A percentile compares a stretch with the other conserved stretches of the same genome.
Conservation (phyloP, 176 grass and related monocot species). For the Zoysia pacifica region DNA sequence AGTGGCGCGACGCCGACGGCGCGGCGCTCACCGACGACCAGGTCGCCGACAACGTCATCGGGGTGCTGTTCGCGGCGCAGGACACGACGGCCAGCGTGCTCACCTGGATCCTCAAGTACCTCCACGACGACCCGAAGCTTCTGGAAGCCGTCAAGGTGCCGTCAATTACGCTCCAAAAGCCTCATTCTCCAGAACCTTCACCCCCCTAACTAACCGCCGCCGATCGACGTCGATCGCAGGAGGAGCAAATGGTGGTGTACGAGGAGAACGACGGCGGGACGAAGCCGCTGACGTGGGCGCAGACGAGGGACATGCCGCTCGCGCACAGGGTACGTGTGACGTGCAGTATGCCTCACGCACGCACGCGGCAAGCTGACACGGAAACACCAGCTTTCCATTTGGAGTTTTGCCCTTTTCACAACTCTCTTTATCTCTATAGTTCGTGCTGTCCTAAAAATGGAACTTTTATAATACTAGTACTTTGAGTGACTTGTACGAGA, state of each 20-base stretch:
- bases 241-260: conserved; percentile 46
- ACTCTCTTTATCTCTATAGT: not conserved
- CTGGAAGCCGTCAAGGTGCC: conserved; percentile 59
- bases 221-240: conserved; percentile 38
- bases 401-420: not conserved
- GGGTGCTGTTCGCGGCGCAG: conserved; percentile 67
- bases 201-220: not conserved
- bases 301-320: conserved; percentile 57
- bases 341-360: not conserved
- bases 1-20: conserved; percentile 37
- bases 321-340: conserved; percentile 44
- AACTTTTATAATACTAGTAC: too few relatives aligned
- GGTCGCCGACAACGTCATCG: conserved; percentile 64
- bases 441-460: too few relatives aligned
- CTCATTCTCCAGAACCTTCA: not conserved
- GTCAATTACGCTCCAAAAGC: not conserved
- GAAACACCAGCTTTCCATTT: not conserved
- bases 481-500: not conserved
- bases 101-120: conserved; percentile 67
- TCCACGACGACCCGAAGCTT: conserved; percentile 60
- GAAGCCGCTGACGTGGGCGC: conserved; percentile 58
- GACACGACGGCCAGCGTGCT: conserved; percentile 72
- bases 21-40: conserved; percentile 50
- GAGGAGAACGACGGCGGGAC: conserved; percentile 45
- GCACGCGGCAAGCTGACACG: not conserved